These are phyloP conservation scores for Nemania sp. DNA, from an alignment of 2,329 filamentous ascomycete genomes.

Conservation along the genomic window DNA sequence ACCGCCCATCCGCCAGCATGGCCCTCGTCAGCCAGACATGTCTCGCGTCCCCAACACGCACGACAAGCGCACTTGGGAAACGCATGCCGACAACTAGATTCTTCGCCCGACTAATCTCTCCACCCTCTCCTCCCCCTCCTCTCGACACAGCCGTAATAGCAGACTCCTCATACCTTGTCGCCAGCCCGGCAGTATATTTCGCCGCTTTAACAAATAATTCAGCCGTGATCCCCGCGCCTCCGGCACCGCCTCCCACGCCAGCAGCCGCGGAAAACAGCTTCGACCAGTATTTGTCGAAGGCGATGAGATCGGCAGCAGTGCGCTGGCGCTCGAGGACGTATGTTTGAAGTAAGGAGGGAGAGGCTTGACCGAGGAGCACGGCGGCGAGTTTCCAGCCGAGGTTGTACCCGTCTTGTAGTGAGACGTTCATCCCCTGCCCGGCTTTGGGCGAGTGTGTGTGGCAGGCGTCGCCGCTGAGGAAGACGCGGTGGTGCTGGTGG, in stretches of 20 bases:
- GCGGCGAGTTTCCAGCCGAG: slow-evolving; percentile 62
- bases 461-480: slow-evolving; percentile 66
- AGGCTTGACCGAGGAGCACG: slow-evolving; percentile 50
- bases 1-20: slow-evolving; percentile 48
- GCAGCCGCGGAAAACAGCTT: slow-evolving; percentile 53
- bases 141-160: slow-evolving; percentile 45
- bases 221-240: slow-evolving; percentile 40
- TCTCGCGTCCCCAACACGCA: slow-evolving; percentile 62
- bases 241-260: slow-evolving; percentile 29
- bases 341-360: slow-evolving; percentile 50
- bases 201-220: slow-evolving; percentile 59
- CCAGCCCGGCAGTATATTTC: slow-evolving; percentile 63
- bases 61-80: slow-evolving; percentile 60
- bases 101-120: slow-evolving; percentile 43
- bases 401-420: slow-evolving; percentile 65
- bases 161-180: slow-evolving; percentile 56
- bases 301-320: slow-evolving; percentile 60
- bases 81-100: slow-evolving; percentile 56
- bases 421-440: slow-evolving; percentile 65
- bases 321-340: slow-evolving; percentile 57
- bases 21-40: slow-evolving; percentile 56
- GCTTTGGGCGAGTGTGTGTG: slow-evolving; percentile 70
- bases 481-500: slow-evolving; percentile 59
- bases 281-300: slow-evolving; percentile 60
- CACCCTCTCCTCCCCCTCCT: no score